phyloP scores from a whole-genome alignment of 345 rosid species.

The Stellera chamaejasme region DNA sequence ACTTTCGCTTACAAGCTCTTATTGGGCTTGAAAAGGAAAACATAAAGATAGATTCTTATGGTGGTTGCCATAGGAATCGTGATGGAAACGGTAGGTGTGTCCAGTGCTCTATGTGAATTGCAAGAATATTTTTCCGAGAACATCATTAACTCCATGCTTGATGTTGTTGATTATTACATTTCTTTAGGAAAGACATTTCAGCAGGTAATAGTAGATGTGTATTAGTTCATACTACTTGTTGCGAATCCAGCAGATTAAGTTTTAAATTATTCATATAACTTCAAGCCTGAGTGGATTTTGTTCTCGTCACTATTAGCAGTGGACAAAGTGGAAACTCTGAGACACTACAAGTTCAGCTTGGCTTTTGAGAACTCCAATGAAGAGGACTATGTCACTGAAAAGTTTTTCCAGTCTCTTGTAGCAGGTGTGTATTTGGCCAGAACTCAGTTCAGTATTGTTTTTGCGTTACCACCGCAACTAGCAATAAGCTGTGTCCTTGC shows the following conservation, averaged over 20 bases:
- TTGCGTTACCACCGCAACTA: background rate
- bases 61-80: conserved; percentile 71
- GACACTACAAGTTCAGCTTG: conserved; percentile 73
- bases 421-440: conserved; percentile 41
- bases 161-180: too few relatives aligned
- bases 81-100: conserved; percentile 54
- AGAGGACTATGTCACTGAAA: conserved; percentile 91
- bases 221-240: too few relatives aligned
- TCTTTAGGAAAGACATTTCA: too few relatives aligned
- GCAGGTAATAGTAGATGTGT: background rate
- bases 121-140: too few relatives aligned
- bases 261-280: too few relatives aligned
- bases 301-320: conserved; percentile 27
- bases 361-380: conserved; percentile 93
- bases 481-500: too few relatives aligned
- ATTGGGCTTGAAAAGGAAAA: conserved; percentile 47
- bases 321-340: conserved; percentile 74
- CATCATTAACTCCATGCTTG: too few relatives aligned
- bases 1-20: conserved; percentile 80
- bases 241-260: too few relatives aligned
- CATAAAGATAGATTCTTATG: conserved; percentile 69
- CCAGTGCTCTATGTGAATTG: background rate
- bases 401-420: conserved; percentile 78
- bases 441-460: too few relatives aligned
- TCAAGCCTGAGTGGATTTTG: too few relatives aligned